Evolutionary conservation across 768 basidiomycete species (phyloP).

Genomic region (Boletus sp.): DNA sequence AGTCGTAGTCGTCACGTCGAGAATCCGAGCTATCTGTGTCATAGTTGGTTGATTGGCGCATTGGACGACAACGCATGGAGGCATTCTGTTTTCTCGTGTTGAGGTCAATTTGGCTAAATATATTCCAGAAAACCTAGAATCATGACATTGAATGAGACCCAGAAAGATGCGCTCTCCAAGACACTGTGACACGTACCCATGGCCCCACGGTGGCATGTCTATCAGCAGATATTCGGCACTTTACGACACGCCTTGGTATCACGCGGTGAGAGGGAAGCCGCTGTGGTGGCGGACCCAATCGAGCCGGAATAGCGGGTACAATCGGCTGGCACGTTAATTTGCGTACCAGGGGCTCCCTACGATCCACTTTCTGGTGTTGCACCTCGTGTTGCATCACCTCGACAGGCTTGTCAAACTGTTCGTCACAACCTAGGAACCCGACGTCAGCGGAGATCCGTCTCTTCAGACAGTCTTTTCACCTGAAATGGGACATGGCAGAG

Average conservation of each 20-base stretch:
- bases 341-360: slow-evolving; percentile 6
- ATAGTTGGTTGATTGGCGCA: slow-evolving; percentile 14
- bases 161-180: neutral
- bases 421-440: slow-evolving; percentile 47
- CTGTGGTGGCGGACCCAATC: slow-evolving; percentile 39
- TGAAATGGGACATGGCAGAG: slow-evolving; percentile 32
- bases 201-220: slow-evolving; percentile 50
- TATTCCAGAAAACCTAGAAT: slow-evolving; percentile 44
- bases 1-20: slow-evolving; percentile 49
- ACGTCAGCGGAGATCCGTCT: slow-evolving; percentile 9
- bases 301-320: slow-evolving; percentile 29
- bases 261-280: slow-evolving; percentile 50
- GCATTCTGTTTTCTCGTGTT: slow-evolving; percentile 42
- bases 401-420: slow-evolving; percentile 43
- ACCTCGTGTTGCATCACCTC: slow-evolving; percentile 50
- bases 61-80: slow-evolving; percentile 34
- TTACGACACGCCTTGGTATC: slow-evolving; percentile 41
- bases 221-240: slow-evolving; percentile 45
- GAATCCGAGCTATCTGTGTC: slow-evolving; percentile 14
- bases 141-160: slow-evolving; percentile 1
- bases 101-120: slow-evolving; percentile 36
- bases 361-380: slow-evolving; percentile 31
- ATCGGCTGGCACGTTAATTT: slow-evolving; percentile 35
- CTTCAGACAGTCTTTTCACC: slow-evolving; percentile 36
- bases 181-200: slow-evolving; percentile 42